Percentiles rank a stretch among this genome's conserved stretches.
These are phyloP conservation scores for Zizania latifolia DNA, from an alignment of 176 grass and related monocot genomes.

Conservation along the genomic window DNA sequence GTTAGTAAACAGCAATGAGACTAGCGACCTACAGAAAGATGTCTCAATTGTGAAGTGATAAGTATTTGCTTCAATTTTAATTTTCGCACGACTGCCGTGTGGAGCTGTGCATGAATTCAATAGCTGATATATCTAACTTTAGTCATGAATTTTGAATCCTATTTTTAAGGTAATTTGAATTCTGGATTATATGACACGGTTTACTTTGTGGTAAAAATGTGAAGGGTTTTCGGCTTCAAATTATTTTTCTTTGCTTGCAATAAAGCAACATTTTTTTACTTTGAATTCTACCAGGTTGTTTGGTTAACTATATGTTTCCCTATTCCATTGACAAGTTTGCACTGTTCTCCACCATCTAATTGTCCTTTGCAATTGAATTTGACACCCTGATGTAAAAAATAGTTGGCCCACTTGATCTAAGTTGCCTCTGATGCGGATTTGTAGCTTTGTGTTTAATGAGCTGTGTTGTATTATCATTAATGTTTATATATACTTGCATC, in stretches of 20 bases:
- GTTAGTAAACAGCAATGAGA: not conserved
- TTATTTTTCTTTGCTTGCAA: not conserved
- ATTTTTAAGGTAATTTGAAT: too few relatives aligned
- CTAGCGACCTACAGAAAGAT: not conserved
- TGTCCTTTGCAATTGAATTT: constrained; percentile 22
- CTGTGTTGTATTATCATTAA: not conserved
- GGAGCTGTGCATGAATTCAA: not conserved
- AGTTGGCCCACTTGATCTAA: not conserved
- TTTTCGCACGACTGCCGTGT: not conserved
- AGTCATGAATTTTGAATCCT: not conserved
- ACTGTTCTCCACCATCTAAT: not conserved
- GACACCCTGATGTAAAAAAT: not conserved
- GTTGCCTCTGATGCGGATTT: constrained; percentile 13
- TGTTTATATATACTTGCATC: not conserved
- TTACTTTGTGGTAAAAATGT: not conserved
- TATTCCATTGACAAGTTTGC: not conserved
- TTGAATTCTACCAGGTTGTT: not conserved
- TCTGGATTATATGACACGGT: too few relatives aligned
- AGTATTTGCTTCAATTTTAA: not conserved
- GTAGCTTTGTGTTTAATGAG: not conserved
- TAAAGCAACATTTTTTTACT: not conserved
- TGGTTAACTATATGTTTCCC: not conserved
- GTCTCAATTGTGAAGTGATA: not conserved
- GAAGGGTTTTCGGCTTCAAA: not conserved
- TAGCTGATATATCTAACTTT: not conserved